A percentile compares a stretch with the other conserved stretches of the same genome.
Conservation (phyloP, 2,329 filamentous ascomycete species). For the Penicillium sp. region DNA sequence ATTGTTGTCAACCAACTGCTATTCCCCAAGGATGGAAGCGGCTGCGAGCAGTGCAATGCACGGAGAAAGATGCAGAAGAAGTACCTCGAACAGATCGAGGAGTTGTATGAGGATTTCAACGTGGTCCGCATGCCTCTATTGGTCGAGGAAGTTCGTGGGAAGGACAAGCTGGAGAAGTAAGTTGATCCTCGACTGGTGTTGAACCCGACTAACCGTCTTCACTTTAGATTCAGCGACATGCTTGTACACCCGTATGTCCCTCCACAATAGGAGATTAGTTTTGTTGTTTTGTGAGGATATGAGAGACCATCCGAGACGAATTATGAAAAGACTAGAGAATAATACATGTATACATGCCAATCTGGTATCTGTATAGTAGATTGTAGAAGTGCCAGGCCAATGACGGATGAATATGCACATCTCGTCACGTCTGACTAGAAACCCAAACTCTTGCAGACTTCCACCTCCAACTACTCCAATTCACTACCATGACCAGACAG, state of each 20-base stretch:
- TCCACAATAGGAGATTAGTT: conserved; percentile 31
- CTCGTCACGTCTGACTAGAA: conserved; percentile 6
- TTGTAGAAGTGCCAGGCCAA: background rate
- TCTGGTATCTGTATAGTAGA: background rate
- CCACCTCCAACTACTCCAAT: background rate
- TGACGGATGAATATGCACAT: conserved; percentile 4
- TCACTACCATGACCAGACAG: background rate
- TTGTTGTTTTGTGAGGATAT: conserved; percentile 7
- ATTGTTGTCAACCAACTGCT: conserved; percentile 98
- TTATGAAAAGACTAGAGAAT: conserved; percentile 39
- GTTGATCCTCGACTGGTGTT: conserved; percentile 14
- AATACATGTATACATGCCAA: conserved; percentile 21
- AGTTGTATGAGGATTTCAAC: conserved; percentile 98
- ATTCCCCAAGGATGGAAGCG: conserved; percentile 78
- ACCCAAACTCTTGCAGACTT: background rate
- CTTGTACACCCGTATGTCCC: conserved; percentile 47
- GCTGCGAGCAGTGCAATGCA: conserved; percentile 92
- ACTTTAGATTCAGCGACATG: conserved; percentile 46
- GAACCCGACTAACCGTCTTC: conserved; percentile 13
- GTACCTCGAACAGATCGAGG: conserved; percentile 97
- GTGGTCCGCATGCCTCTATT: conserved; percentile 97
- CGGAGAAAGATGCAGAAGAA: conserved; percentile 98
- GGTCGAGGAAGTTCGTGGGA: conserved; percentile 91
- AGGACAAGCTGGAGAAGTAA: conserved; percentile 83
- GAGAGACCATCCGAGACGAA: conserved; percentile 26